Conservation (phyloP, 1,284 basidiomycete genomes). For the Pseudozyma thailandica region DNA sequence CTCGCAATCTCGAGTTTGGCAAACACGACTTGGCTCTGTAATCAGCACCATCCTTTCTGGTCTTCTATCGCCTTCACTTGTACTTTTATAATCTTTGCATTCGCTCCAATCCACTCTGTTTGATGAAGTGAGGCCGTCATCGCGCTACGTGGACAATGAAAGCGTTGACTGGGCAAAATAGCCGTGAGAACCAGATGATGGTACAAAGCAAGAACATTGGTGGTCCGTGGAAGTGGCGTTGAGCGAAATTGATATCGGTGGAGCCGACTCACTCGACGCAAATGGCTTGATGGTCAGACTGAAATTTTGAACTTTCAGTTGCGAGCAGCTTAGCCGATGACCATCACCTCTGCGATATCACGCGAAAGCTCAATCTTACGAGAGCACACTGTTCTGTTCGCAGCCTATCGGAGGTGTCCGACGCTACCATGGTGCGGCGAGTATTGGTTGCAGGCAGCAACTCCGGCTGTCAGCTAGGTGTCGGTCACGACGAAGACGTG, state of each 20-base stretch:
- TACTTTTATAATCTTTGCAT: slow-evolving; percentile 9
- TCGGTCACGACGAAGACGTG: slow-evolving; percentile 30
- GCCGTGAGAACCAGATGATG: too few relatives aligned
- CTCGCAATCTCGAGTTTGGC: slow-evolving; percentile 37
- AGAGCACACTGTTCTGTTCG: neutral
- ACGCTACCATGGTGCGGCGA: slow-evolving; percentile 10
- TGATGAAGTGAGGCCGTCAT: too few relatives aligned
- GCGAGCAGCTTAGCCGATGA: neutral
- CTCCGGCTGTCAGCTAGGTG: slow-evolving; percentile 40
- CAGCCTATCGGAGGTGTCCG: neutral
- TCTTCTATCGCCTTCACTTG: neutral
- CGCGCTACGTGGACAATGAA: too few relatives aligned
- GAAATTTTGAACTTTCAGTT: neutral
- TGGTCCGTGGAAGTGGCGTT: neutral
- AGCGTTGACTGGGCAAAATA: too few relatives aligned
- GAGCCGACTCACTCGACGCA: too few relatives aligned
- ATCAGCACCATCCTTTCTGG: neutral
- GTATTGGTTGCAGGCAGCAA: slow-evolving; percentile 48
- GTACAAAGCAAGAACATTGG: too few relatives aligned
- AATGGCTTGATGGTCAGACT: slow-evolving; percentile 5
- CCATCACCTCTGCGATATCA: slow-evolving; percentile 6
- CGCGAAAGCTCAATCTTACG: neutral
- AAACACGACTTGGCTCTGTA: slow-evolving; percentile 28
- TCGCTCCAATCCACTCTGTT: slow-evolving; percentile 1
- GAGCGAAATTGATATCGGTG: neutral